Conservation (phyloP, 129 eudicot species). For the Chrysanthemum makinoi region DNA sequence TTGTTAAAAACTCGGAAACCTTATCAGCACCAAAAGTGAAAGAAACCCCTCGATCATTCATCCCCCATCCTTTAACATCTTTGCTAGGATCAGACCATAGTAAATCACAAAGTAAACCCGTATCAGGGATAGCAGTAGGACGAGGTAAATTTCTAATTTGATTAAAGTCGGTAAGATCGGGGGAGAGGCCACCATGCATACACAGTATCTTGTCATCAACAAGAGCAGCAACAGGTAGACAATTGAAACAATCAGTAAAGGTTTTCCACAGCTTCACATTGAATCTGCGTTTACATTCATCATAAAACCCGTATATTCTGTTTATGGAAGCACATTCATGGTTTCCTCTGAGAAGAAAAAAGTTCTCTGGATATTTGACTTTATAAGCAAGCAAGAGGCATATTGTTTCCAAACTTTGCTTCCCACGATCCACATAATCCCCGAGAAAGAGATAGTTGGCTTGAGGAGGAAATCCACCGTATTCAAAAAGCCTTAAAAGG, state of each 20-base stretch:
- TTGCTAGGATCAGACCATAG: slow-evolving; percentile 92
- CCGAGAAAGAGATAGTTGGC: slow-evolving; percentile 81
- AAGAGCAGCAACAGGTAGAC: slow-evolving; percentile 93
- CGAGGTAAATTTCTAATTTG: slow-evolving; percentile 75
- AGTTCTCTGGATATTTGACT: slow-evolving; percentile 77
- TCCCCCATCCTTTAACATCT: slow-evolving; percentile 88
- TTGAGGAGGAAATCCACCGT: slow-evolving; percentile 90
- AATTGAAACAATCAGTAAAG: slow-evolving; percentile 80
- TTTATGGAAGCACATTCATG: slow-evolving; percentile 88
- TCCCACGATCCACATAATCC: slow-evolving; percentile 88
- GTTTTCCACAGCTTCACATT: slow-evolving; percentile 86
- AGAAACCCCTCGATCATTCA: slow-evolving; percentile 96
- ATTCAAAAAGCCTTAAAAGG: slow-evolving; percentile 71
- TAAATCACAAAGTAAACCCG: slow-evolving; percentile 84
- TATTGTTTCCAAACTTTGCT: slow-evolving; percentile 82
- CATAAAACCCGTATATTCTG: slow-evolving; percentile 83
- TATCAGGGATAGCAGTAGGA: slow-evolving; percentile 83
- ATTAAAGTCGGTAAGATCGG: slow-evolving; percentile 69
- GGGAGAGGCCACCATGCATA: slow-evolving; percentile 98
- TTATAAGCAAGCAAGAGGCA: slow-evolving; percentile 87
- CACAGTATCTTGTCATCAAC: slow-evolving; percentile 86
- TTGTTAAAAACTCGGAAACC: slow-evolving; percentile 70
- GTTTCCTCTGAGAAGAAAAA: slow-evolving; percentile 83
- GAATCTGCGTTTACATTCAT: slow-evolving; percentile 81
- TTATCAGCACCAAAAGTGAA: slow-evolving; percentile 86